Evolutionary conservation across 2,329 filamentous ascomycete species (phyloP).

Genomic region (Chrysoporthe deuterocubensis): DNA sequence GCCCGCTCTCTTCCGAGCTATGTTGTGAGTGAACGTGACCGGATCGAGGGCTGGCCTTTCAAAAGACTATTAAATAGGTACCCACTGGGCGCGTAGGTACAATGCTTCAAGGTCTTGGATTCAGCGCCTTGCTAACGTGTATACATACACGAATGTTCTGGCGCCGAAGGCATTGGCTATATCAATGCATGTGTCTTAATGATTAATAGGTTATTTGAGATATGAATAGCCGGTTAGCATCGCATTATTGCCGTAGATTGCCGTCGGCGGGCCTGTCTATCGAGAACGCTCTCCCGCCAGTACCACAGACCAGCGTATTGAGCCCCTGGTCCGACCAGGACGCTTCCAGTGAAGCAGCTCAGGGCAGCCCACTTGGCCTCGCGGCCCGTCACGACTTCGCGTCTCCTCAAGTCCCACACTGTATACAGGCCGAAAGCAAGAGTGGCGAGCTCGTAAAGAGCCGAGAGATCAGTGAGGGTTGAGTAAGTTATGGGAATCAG

Average conservation of each 20-base stretch:
- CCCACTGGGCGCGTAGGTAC: too few relatives aligned
- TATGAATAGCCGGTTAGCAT: not conserved
- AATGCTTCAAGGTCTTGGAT: too few relatives aligned
- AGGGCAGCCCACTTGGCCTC: constrained; percentile 13
- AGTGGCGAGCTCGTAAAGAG: constrained; percentile 17
- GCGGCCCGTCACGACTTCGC: constrained; percentile 7
- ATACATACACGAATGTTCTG: not conserved
- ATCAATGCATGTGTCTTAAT: not conserved
- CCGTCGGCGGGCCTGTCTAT: not conserved
- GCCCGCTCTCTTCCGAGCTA: too few relatives aligned
- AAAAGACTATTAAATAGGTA: too few relatives aligned
- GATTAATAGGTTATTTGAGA: too few relatives aligned
- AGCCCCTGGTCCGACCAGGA: constrained; percentile 19
- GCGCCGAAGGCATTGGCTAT: not conserved
- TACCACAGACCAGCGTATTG: constrained; percentile 23
- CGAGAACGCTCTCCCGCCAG: constrained; percentile 24
- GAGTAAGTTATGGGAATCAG: not conserved
- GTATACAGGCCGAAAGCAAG: constrained; percentile 22
- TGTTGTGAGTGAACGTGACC: too few relatives aligned
- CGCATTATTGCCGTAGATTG: not conserved
- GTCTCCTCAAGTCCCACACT: constrained; percentile 21
- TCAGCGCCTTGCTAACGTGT: too few relatives aligned
- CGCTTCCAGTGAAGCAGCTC: constrained; percentile 4
- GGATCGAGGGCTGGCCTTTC: too few relatives aligned
- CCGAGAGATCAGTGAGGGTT: not conserved